A percentile compares a stretch with the other conserved stretches of the same genome.
phyloP scores from a whole-genome alignment of 768 basidiomycete species.

The Russula compacta region DNA sequence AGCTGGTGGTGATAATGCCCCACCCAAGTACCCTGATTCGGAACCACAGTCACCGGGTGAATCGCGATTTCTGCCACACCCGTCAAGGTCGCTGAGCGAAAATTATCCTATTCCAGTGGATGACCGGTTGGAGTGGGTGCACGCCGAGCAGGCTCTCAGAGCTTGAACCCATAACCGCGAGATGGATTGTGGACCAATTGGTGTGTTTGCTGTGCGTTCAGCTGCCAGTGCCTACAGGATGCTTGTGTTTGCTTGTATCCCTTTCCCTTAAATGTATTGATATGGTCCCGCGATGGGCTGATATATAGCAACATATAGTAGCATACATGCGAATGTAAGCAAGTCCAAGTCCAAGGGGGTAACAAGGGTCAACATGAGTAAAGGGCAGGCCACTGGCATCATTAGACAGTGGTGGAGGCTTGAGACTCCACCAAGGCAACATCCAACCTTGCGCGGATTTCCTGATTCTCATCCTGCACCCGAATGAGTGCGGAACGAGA shows the following conservation, averaged over 20 bases:
- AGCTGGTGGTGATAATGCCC: not conserved
- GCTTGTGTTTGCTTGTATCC: not conserved
- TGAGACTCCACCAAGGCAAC: slow-evolving; percentile 3
- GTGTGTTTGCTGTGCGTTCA: not conserved
- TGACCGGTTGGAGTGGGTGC: slow-evolving; percentile 33
- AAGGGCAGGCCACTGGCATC: not conserved
- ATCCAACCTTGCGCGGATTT: slow-evolving; percentile 30
- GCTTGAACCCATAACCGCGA: not conserved
- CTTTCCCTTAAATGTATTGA: not conserved
- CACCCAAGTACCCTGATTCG: not conserved
- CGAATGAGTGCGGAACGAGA: slow-evolving; percentile 36
- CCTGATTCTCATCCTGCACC: slow-evolving; percentile 45
- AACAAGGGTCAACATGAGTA: not conserved
- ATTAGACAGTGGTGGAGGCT: not conserved
- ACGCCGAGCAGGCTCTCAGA: slow-evolving; percentile 17
- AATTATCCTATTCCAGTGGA: slow-evolving; percentile 51
- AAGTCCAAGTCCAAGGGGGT: not conserved
- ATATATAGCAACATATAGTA: not conserved
- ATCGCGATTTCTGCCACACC: slow-evolving; percentile 23
- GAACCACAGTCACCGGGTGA: not conserved
- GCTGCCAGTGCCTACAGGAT: too few species aligned
- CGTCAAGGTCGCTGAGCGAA: slow-evolving; percentile 35
- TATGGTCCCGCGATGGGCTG: not conserved
- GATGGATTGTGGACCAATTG: not conserved
- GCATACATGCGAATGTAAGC: not conserved